Evolutionary conservation across 352 stramenopile genomes (phyloP).

Genomic region (Phytopythium ostracodes): DNA sequence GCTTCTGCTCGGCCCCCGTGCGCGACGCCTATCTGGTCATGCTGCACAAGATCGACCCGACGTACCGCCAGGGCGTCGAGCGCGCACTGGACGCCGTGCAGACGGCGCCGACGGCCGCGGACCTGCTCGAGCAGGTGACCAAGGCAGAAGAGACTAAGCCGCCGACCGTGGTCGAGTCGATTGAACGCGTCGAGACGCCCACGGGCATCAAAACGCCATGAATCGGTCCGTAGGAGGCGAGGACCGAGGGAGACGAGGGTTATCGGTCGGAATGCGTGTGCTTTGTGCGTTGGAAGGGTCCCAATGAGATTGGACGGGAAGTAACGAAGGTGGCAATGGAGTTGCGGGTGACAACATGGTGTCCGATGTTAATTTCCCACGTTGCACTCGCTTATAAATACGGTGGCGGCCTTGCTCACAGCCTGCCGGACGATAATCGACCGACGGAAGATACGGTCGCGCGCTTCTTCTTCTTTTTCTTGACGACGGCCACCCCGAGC

Average conservation of each 20-base stretch:
- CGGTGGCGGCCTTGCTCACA: neutral
- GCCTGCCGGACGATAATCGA: too few relatives aligned
- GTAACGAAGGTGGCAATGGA: too few relatives aligned
- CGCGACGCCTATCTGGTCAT: conserved; percentile 1
- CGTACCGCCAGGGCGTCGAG: conserved; percentile 1
- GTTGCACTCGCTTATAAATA: neutral
- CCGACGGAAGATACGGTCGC: neutral
- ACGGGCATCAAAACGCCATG: neutral
- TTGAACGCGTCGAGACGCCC: too few relatives aligned
- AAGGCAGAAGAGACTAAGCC: neutral
- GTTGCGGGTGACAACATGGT: too few relatives aligned
- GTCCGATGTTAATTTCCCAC: too few relatives aligned
- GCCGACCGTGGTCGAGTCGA: neutral
- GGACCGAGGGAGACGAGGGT: too few relatives aligned
- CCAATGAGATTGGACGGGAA: too few relatives aligned
- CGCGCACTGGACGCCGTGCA: neutral
- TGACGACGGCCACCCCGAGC: neutral
- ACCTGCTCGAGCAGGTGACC: neutral
- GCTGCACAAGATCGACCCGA: neutral
- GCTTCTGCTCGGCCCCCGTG: neutral
- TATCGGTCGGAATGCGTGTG: too few relatives aligned
- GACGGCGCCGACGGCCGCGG: neutral
- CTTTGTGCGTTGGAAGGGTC: too few relatives aligned
- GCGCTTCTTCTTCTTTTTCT: neutral
- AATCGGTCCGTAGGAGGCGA: neutral